phyloP scores from a whole-genome alignment of 179 eudicot genomes.

The Sideroxylon spinosum region DNA sequence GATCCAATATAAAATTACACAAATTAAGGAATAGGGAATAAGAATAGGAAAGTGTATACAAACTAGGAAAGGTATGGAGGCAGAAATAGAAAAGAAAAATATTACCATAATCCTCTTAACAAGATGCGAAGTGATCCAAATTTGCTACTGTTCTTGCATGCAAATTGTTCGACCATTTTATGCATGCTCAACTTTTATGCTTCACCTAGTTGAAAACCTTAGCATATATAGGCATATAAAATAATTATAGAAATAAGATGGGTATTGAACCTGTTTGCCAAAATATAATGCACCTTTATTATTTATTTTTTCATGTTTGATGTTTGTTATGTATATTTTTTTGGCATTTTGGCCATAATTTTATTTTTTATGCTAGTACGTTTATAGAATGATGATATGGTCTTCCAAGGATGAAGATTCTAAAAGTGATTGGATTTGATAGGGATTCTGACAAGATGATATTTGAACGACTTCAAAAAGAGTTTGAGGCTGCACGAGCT shows the following conservation, averaged over 20 bases:
- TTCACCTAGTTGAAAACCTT: neutral
- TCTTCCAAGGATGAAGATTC: conserved; percentile 14
- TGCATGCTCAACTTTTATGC: too few relatives aligned
- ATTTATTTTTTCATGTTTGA: neutral
- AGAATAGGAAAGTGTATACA: too few relatives aligned
- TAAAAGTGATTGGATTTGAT: conserved; percentile 18
- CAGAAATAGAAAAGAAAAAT: too few relatives aligned
- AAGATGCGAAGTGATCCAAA: too few relatives aligned
- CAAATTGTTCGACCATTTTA: too few relatives aligned
- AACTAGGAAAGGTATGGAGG: too few relatives aligned
- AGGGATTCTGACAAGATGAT: conserved; percentile 94
- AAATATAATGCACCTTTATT: too few relatives aligned
- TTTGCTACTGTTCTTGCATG: too few relatives aligned
- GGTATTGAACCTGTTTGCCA: neutral
- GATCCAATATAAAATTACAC: too few relatives aligned
- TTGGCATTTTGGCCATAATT: neutral
- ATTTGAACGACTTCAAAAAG: conserved; percentile 90
- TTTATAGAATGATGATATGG: neutral
- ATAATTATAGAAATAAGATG: neutral
- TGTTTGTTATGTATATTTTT: neutral
- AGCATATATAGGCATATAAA: neutral
- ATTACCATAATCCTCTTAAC: too few relatives aligned
- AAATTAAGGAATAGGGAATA: too few relatives aligned
- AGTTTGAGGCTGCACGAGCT: conserved; percentile 85
- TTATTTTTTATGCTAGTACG: neutral